These are phyloP conservation scores for Phascolomyces articulosus DNA, from an alignment of 371 early-diverging fungal genomes.

Conservation along the genomic window DNA sequence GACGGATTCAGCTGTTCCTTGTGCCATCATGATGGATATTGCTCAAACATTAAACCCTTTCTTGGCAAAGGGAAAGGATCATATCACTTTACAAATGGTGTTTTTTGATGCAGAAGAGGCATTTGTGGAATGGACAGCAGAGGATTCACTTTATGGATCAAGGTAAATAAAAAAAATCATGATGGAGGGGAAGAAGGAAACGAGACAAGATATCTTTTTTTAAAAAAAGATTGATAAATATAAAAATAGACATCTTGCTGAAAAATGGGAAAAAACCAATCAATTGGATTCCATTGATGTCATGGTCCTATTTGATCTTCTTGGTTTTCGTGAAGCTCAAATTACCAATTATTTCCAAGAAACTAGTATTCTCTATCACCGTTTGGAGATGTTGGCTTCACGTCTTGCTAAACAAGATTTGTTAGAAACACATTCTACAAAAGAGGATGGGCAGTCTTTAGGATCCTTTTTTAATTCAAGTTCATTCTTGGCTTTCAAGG, in stretches of 20 bases:
- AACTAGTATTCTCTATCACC: conserved; percentile 54
- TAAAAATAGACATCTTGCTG: conserved; percentile 56
- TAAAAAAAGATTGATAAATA: too few species aligned
- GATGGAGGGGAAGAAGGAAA: too few species aligned
- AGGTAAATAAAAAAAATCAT: conserved; percentile 18
- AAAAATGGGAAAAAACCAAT: conserved; percentile 35
- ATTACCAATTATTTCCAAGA: conserved; percentile 58
- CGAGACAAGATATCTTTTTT: too few species aligned
- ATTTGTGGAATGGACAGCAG: conserved; percentile 70
- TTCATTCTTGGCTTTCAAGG: conserved; percentile 20
- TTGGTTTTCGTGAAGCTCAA: conserved; percentile 61
- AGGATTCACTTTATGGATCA: conserved; percentile 90
- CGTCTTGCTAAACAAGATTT: conserved; percentile 20
- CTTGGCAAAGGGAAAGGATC: background rate
- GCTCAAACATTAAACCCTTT: conserved; percentile 49
- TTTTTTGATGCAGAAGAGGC: conserved; percentile 98
- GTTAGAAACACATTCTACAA: conserved; percentile 15
- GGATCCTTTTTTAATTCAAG: conserved; percentile 35
- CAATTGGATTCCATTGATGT: conserved; percentile 71
- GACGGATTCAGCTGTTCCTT: conserved; percentile 80
- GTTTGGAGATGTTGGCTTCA: conserved; percentile 44
- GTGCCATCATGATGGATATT: conserved; percentile 86
- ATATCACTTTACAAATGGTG: conserved; percentile 73
- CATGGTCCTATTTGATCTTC: conserved; percentile 85
- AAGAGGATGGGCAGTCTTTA: conserved; percentile 2